Evolutionary conservation across 805 yeast species (phyloP).

Genomic region (Wickerhamiella occidentalis): DNA sequence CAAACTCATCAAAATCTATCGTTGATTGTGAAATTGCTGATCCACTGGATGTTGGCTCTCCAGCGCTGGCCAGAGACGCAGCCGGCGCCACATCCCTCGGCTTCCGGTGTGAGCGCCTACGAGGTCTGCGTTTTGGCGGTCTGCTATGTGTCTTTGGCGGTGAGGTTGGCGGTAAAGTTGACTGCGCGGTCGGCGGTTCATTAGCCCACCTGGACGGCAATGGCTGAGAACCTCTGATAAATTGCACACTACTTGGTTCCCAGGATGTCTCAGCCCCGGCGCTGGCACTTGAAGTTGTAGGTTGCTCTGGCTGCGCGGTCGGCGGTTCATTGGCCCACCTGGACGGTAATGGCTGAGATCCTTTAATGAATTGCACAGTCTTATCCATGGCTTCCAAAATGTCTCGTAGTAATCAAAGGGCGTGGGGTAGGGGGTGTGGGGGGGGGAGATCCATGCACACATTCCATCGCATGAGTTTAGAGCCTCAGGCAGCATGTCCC

Average conservation of each 20-base stretch:
- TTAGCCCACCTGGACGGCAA: conserved; percentile 3
- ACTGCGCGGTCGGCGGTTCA: not conserved
- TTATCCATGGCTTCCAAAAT: not conserved
- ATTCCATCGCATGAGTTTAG: too few relatives aligned
- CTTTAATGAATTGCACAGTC: not conserved
- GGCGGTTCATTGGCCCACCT: too few relatives aligned
- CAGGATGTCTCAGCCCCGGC: not conserved
- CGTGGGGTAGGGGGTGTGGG: too few relatives aligned
- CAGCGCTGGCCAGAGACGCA: not conserved
- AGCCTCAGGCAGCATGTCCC: too few relatives aligned
- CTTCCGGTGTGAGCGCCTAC: not conserved
- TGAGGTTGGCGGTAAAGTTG: not conserved
- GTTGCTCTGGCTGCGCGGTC: too few relatives aligned
- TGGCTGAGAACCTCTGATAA: not conserved
- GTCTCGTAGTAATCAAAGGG: not conserved
- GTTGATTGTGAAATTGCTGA: not conserved
- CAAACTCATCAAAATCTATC: not conserved
- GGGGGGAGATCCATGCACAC: not conserved
- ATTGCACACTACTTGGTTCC: not conserved
- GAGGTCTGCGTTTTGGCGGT: not conserved
- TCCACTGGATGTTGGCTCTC: not conserved
- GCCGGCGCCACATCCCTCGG: not conserved
- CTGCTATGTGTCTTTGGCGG: not conserved
- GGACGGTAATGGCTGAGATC: not conserved
- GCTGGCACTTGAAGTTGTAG: too few relatives aligned